phyloP scores from a whole-genome alignment of 1,284 basidiomycete species.

The Cryptococcus sp. region DNA sequence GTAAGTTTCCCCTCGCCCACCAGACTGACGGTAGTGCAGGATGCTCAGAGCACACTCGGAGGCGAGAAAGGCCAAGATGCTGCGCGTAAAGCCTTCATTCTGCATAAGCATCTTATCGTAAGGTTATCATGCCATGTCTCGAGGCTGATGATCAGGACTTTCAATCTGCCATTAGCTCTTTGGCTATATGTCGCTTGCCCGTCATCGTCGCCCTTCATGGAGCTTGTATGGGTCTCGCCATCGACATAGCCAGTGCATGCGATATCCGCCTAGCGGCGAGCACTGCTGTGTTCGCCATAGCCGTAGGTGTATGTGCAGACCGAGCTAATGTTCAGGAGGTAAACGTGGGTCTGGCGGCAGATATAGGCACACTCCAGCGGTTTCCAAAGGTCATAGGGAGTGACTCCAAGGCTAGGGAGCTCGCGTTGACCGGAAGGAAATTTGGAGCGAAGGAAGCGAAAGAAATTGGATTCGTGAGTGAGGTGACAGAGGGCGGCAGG shows the following conservation, averaged over 20 bases:
- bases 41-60: conserved; percentile 14
- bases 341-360: conserved; percentile 81
- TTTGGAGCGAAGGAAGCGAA: conserved; percentile 69
- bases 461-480: conserved; percentile 69
- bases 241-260: conserved; percentile 69
- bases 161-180: conserved; percentile 64
- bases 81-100: conserved; percentile 54
- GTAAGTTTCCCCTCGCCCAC: conserved; percentile 49
- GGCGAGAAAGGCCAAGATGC: conserved; percentile 47
- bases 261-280: conserved; percentile 72
- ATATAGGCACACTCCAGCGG: conserved; percentile 81
- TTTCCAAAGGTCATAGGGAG: conserved; percentile 78
- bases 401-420: conserved; percentile 68
- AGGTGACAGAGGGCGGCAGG: conserved; percentile 62
- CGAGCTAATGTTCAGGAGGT: conserved; percentile 61
- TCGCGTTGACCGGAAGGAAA: conserved; percentile 68
- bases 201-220: conserved; percentile 83
- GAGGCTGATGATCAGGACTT: conserved; percentile 49
- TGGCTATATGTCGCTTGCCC: conserved; percentile 70
- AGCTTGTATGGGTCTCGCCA: conserved; percentile 63
- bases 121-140: conserved; percentile 1
- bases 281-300: conserved; percentile 66
- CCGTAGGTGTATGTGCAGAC: conserved; percentile 49
- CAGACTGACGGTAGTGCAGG: conserved; percentile 2
- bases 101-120: conserved; percentile 54